These are phyloP conservation scores for Ophiobolus disseminans DNA, from an alignment of 2,329 filamentous ascomycete genomes.

Conservation along the genomic window DNA sequence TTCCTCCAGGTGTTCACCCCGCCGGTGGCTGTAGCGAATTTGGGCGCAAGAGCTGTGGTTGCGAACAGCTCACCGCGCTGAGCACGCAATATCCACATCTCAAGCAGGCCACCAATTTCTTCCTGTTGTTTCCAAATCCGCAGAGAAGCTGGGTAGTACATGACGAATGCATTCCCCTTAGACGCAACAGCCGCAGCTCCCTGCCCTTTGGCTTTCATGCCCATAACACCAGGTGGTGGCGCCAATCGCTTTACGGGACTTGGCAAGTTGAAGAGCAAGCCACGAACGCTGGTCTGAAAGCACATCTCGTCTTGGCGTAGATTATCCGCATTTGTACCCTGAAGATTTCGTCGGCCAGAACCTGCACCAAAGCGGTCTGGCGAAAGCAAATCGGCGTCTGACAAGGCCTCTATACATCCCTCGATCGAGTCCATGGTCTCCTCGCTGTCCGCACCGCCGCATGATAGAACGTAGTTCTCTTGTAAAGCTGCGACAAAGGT, in stretches of 20 bases:
- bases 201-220: constrained; percentile 40
- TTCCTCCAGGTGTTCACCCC: constrained; percentile 50
- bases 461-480: constrained; percentile 92
- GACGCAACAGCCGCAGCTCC: constrained; percentile 19
- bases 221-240: constrained; percentile 48
- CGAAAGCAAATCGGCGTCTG: constrained; percentile 84
- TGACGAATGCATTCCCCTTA: constrained; percentile 74
- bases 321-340: constrained; percentile 68
- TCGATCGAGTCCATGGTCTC: constrained; percentile 78
- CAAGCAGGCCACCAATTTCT: constrained; percentile 77
- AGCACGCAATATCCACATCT: constrained; percentile 70
- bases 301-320: constrained; percentile 92
- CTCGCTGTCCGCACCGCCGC: constrained; percentile 66
- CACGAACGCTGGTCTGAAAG: constrained; percentile 88
- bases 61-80: constrained; percentile 50
- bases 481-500: constrained; percentile 91
- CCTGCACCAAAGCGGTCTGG: constrained; percentile 73
- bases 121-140: constrained; percentile 85
- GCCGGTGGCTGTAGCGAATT: constrained; percentile 36
- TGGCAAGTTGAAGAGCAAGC: constrained; percentile 83
- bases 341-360: constrained; percentile 55
- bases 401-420: constrained; percentile 84
- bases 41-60: constrained; percentile 34
- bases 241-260: constrained; percentile 75
- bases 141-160: constrained; percentile 89